Conservation (phyloP, 2,329 filamentous ascomycete species). For the Meredithiella fracta region DNA sequence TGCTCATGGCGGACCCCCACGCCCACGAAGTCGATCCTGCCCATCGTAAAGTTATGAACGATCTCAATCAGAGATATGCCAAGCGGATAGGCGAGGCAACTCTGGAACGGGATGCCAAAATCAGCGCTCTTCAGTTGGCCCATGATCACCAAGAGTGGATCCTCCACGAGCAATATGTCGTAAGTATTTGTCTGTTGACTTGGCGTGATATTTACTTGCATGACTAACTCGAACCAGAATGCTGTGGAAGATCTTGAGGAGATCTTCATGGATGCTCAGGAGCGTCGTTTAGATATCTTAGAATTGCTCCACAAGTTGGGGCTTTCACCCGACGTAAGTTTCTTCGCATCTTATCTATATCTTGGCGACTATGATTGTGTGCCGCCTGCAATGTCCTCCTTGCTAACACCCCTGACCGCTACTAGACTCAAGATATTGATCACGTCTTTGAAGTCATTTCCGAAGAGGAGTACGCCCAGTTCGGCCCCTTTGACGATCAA, state of each 20-base stretch:
- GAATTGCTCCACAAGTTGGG: constrained; percentile 27
- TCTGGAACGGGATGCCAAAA: constrained; percentile 16
- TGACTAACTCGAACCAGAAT: constrained; percentile 20
- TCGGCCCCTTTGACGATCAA: constrained; percentile 27
- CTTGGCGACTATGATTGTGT: too few species aligned
- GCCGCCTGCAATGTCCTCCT: not conserved
- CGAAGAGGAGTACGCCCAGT: constrained; percentile 28
- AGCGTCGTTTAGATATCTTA: constrained; percentile 30
- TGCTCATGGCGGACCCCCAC: constrained; percentile 37
- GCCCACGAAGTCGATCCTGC: constrained; percentile 37
- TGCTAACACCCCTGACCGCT: constrained; percentile 15
- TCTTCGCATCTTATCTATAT: not conserved
- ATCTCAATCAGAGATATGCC: constrained; percentile 32
- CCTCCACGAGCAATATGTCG: constrained; percentile 16
- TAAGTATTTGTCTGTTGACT: constrained; percentile 11
- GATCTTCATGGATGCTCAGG: constrained; percentile 29
- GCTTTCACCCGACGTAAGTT: constrained; percentile 34
- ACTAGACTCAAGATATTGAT: constrained; percentile 27
- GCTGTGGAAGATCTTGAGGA: constrained; percentile 25
- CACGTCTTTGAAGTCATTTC: constrained; percentile 30
- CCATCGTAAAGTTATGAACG: constrained; percentile 32
- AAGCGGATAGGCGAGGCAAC: constrained; percentile 16
- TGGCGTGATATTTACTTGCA: constrained; percentile 1
- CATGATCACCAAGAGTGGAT: constrained; percentile 13
- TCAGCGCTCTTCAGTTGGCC: constrained; percentile 5